Base-by-base conservation (phyloP, 169 alveolate species). In the Sarcocystis neurona region DNA sequence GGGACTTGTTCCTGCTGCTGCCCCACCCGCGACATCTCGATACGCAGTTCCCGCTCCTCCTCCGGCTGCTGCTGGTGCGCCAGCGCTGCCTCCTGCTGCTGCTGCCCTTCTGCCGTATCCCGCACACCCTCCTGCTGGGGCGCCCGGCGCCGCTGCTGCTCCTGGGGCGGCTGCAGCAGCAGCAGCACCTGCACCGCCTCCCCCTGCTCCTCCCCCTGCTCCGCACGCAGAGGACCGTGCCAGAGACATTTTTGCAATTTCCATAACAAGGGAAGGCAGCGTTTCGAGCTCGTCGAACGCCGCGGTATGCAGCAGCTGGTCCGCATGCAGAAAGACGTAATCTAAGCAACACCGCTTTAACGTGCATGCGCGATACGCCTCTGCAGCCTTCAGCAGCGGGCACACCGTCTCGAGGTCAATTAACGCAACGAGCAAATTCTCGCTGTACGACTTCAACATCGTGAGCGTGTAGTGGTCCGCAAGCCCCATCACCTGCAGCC, bases 231-330 rank as follows among this genome's bases (percentile, higher is more conserved):
- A 41, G 75, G 46, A 30, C 43, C 32, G 27, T 20, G 32, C 2
- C 20, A 80, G 78, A 37, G 60, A 37, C 46, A 56, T 30, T 34
- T 56, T 50, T 20, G 88, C 88, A 37, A 80, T 80, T 27, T 80
- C 78, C 88, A 80, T 80, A 1, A 80, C 78, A 0, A 80, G 88
- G 39, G 88, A 80, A 20, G 88, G 88, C 2, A 56, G 10, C 50
- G 88, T 53, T 32, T 47, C 75, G 37, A 80, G 88, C 32, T 53
- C 44, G 18, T 50, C 53, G 88, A 80, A 80, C 41, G 60, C 74
- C 50, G 88, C 79, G 6, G 88, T 80, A 39, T 32, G 10, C 41
- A 41, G 12, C 41, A 56, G 48, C 15, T 30, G 23, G 27, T 80
- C 88, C 0, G 60, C 10, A n/a, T 80, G 50, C n/a, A 39, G 58